Conservation (phyloP, 306 rosid genomes). For the Ochetophila trinervis region DNA sequence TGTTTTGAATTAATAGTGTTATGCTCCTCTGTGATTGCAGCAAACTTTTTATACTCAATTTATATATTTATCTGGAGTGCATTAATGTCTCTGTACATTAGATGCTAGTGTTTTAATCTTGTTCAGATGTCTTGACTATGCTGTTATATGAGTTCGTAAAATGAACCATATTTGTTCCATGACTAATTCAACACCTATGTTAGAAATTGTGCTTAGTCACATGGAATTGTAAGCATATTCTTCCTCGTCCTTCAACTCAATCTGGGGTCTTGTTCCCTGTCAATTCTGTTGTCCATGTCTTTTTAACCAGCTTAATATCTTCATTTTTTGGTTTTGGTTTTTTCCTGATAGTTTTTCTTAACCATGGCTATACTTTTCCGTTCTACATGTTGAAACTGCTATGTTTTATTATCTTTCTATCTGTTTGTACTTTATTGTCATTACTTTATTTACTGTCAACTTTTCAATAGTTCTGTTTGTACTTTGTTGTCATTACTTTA, state of each 20-base stretch:
- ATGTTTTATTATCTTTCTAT: background rate
- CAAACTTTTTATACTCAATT: background rate
- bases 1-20: slow-evolving; percentile 13
- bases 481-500: background rate
- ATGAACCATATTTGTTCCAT: too few relatives aligned
- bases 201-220: background rate
- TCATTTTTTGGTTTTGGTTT: background rate
- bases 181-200: too few relatives aligned
- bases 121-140: too few relatives aligned
- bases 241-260: background rate
- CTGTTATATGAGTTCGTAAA: too few relatives aligned
- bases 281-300: background rate
- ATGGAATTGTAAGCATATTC: background rate
- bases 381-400: background rate
- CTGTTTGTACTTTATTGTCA: background rate
- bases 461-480: background rate
- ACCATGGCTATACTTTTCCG: background rate
- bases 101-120: background rate
- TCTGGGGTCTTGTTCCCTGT: background rate
- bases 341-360: background rate
- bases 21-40: slow-evolving; percentile 16
- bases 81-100: background rate
- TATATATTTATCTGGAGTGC: background rate
- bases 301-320: background rate
- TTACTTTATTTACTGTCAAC: background rate